phyloP scores from a whole-genome alignment of 1,284 basidiomycete species.

The Trichosporon ovoides region DNA sequence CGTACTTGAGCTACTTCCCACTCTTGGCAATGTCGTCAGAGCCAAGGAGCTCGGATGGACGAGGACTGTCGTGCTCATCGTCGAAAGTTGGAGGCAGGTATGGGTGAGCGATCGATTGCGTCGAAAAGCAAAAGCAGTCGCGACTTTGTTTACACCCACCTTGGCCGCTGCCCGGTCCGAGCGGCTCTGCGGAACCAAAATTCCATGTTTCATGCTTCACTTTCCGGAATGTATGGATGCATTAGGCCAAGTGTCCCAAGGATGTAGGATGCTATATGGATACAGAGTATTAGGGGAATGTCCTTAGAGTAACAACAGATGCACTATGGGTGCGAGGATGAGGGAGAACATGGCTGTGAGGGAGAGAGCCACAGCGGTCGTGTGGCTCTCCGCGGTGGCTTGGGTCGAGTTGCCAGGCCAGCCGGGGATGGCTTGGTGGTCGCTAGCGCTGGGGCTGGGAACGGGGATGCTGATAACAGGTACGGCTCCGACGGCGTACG shows the following conservation, averaged over 20 bases:
- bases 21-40: neutral
- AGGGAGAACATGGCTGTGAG: too few relatives aligned
- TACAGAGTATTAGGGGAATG: neutral
- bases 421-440: constrained; percentile 8
- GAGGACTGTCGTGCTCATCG: constrained; percentile 9
- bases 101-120: too few relatives aligned
- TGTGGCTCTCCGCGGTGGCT: neutral
- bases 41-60: constrained; percentile 10
- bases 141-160: constrained; percentile 5
- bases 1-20: neutral
- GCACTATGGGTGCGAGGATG: neutral
- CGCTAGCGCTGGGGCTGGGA: neutral
- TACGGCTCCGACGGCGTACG: constrained; percentile 23
- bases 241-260: too few relatives aligned
- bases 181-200: neutral
- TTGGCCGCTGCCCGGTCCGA: neutral
- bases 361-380: too few relatives aligned
- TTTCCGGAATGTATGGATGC: too few relatives aligned
- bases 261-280: neutral
- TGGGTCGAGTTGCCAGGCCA: constrained; percentile 12
- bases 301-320: neutral
- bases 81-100: too few relatives aligned
- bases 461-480: constrained; percentile 21
- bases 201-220: too few relatives aligned
- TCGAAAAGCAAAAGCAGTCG: neutral